Conservation (phyloP, 2,329 filamentous ascomycete species). For the Didymella lethalis region DNA sequence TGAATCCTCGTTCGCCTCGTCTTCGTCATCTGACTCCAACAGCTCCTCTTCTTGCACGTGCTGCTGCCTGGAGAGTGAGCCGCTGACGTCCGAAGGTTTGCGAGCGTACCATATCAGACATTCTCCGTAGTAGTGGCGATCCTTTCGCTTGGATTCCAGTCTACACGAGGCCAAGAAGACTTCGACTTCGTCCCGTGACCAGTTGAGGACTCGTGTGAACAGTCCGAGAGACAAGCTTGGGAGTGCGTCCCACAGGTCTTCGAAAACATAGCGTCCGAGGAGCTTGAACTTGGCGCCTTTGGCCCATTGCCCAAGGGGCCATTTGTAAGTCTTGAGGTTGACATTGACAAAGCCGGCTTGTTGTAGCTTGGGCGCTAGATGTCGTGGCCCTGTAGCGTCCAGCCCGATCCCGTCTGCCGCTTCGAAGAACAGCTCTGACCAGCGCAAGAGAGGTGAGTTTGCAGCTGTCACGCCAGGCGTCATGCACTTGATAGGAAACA, state of each 20-base stretch:
- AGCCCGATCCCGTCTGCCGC: constrained; percentile 46
- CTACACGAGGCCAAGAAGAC: constrained; percentile 40
- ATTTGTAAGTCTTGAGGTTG: constrained; percentile 41
- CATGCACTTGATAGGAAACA: constrained; percentile 37
- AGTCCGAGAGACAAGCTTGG: constrained; percentile 36
- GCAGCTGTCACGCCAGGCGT: constrained; percentile 32
- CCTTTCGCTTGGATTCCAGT: constrained; percentile 36
- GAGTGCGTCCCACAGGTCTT: constrained; percentile 41
- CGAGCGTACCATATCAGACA: constrained; percentile 38
- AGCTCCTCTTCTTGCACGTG: constrained; percentile 33
- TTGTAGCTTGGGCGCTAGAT: constrained; percentile 43
- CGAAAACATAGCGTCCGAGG: constrained; percentile 37
- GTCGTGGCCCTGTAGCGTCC: constrained; percentile 51
- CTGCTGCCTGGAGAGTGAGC: constrained; percentile 9
- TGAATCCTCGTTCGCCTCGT: not conserved
- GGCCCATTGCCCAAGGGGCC: constrained; percentile 44
- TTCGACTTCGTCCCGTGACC: constrained; percentile 41
- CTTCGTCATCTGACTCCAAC: constrained; percentile 36
- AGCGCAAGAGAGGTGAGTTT: constrained; percentile 38
- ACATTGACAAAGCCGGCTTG: constrained; percentile 39
- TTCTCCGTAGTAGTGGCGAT: constrained; percentile 39
- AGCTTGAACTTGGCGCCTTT: constrained; percentile 42
- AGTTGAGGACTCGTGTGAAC: constrained; percentile 41
- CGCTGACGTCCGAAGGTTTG: constrained; percentile 25
- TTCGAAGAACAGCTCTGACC: constrained; percentile 37